Evolutionary conservation across 768 basidiomycete species (phyloP), one percentile per base, ranked within the genome.

Genomic region (Tephrocybe sp.): DNA sequence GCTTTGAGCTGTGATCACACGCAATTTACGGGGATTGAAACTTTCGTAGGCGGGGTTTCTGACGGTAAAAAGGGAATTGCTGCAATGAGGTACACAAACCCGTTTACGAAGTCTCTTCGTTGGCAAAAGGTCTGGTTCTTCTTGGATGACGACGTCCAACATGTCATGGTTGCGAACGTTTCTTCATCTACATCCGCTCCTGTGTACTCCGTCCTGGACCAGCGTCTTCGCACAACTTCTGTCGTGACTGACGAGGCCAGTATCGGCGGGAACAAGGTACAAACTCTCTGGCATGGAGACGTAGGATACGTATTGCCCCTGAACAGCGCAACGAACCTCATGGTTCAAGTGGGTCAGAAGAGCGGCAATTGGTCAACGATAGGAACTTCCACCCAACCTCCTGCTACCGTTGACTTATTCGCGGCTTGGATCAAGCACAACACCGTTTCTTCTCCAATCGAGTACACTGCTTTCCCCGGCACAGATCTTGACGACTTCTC

Each of bases 111-210:
- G 14, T 62, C 73, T 8, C 64, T 89, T 26, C 62, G 69, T 37
- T 90, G 78, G 75, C 84, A 86, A 58, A 89, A 88, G 66, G 75
- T 79, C 0, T 87, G 84, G 83, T 88, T 89, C 69, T 88, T 86
- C 77, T 70, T 88, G 28, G 74, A 78, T 12, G 67, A 81, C 57
- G 83, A 84, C 53, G 69, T 83, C 9, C 84, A 86, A 57, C 75
- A 81, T 56, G 80, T 88, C 55, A 81, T 83, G 76, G 60, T 88
- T 21, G 73, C 81, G 44, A 71, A 69, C 54, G 65, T 87, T 38
- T 60, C 72, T 18, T 79, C 80, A 0, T 68, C 67, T 4, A 71
- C 71, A 28, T 64, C 61, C 44, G 73, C 77, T 2, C 71, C 81
- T 2, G 74, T 88, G 12, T 75, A 78, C 63, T 80, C 82, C 21